phyloP scores from a whole-genome alignment of 225 moss, liverwort and hornwort species.

The Marchantia polymorpha region DNA sequence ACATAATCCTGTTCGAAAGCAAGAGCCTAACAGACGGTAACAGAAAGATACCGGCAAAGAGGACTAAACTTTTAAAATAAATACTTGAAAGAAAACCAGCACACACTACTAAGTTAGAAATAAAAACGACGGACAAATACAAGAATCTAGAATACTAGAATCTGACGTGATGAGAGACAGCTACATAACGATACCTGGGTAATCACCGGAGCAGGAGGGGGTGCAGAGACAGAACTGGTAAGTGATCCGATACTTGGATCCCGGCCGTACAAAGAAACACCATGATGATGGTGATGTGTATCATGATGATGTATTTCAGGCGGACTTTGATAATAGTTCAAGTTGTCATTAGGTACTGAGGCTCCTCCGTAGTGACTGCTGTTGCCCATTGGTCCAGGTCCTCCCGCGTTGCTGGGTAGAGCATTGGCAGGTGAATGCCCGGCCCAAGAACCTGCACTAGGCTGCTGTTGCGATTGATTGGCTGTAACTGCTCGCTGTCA shows the following conservation, averaged over 20 bases:
- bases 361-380: conserved; percentile 79
- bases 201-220: conserved; percentile 95
- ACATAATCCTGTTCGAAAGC: too few relatives aligned
- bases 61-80: too few relatives aligned
- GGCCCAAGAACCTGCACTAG: conserved; percentile 70
- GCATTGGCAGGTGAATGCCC: conserved; percentile 38
- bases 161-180: not conserved
- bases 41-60: too few relatives aligned
- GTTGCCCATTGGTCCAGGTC: conserved; percentile 53
- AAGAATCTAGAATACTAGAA: too few relatives aligned
- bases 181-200: conserved; percentile 58
- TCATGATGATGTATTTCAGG: conserved; percentile 53
- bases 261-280: conserved; percentile 88
- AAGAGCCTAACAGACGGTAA: too few relatives aligned
- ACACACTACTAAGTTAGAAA: not conserved
- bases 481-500: conserved; percentile 78
- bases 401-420: conserved; percentile 56
- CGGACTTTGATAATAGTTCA: conserved; percentile 45
- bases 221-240: conserved; percentile 73
- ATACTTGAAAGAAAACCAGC: not conserved
- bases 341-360: conserved; percentile 39
- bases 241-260: conserved; percentile 67
- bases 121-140: not conserved
- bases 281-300: conserved; percentile 85
- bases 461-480: conserved; percentile 74